phyloP scores from a whole-genome alignment of 352 stramenopile genomes.

The Globisporangium megalacanthum region DNA sequence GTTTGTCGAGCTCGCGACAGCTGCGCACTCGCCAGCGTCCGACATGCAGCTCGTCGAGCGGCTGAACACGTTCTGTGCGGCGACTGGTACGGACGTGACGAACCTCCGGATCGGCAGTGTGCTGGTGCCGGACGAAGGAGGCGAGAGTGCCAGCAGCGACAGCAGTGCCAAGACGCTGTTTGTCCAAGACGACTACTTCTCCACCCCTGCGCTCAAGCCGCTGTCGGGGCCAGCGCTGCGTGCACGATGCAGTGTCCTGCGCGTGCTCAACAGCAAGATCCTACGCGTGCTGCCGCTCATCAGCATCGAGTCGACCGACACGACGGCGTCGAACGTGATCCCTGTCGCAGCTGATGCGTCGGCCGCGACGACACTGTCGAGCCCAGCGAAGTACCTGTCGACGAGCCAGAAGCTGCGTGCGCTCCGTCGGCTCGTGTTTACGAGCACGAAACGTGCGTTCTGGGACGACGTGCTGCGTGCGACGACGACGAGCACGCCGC shows the following conservation, averaged over 20 bases:
- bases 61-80: constrained; percentile 76
- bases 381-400: constrained; percentile 30
- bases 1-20: constrained; percentile 62
- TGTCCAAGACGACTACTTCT: constrained; percentile 68
- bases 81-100: constrained; percentile 72
- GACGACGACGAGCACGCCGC: constrained; percentile 95
- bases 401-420: constrained; percentile 71
- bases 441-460: constrained; percentile 91
- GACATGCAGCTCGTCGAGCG: constrained; percentile 86
- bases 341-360: constrained; percentile 29
- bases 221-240: constrained; percentile 75
- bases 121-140: constrained; percentile 29
- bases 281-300: constrained; percentile 79
- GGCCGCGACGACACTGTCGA: background rate
- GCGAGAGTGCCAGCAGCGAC: no score
- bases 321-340: constrained; percentile 30
- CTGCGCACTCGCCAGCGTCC: constrained; percentile 44
- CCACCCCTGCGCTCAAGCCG: constrained; percentile 51
- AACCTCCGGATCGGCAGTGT: constrained; percentile 75
- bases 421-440: constrained; percentile 82
- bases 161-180: constrained; percentile 20
- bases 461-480: constrained; percentile 92
- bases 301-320: constrained; percentile 59
- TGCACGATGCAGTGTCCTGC: constrained; percentile 88
- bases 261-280: constrained; percentile 91